These are phyloP conservation scores for Sclerotinia glacialis DNA, from an alignment of 2,329 filamentous ascomycete species.

Conservation along the genomic window DNA sequence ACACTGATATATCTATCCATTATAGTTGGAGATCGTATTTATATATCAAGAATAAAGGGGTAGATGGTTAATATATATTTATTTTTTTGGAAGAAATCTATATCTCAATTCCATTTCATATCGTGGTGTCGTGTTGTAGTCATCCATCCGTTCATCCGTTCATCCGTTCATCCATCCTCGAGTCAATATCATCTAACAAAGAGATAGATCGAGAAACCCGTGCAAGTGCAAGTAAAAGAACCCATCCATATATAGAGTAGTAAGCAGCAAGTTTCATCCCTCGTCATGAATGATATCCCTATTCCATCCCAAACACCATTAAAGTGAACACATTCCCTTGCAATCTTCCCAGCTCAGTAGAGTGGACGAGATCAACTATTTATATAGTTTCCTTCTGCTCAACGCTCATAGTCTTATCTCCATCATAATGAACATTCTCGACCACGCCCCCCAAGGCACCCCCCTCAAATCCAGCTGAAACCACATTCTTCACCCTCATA, in stretches of 20 bases:
- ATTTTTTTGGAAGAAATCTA: neutral
- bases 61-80: neutral
- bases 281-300: neutral
- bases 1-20: too few relatives aligned
- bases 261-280: neutral
- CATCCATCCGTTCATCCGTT: neutral
- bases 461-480: conserved; percentile 25
- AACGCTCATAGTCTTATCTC: conserved; percentile 19
- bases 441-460: conserved; percentile 33
- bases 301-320: conserved; percentile 2
- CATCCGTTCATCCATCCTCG: neutral
- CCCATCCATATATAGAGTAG: neutral
- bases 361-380: neutral
- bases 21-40: too few relatives aligned
- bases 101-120: neutral
- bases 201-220: neutral
- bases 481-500: conserved; percentile 38
- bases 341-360: neutral
- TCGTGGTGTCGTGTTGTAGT: neutral
- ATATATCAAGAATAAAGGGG: too few relatives aligned
- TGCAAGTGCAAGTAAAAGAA: neutral
- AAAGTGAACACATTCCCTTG: neutral
- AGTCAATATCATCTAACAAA: conserved; percentile 1
- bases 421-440: conserved; percentile 26
- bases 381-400: conserved; percentile 13